These are phyloP conservation scores for Aspergillus sclerotialis DNA, from an alignment of 2,329 filamentous ascomycete species.

Conservation along the genomic window DNA sequence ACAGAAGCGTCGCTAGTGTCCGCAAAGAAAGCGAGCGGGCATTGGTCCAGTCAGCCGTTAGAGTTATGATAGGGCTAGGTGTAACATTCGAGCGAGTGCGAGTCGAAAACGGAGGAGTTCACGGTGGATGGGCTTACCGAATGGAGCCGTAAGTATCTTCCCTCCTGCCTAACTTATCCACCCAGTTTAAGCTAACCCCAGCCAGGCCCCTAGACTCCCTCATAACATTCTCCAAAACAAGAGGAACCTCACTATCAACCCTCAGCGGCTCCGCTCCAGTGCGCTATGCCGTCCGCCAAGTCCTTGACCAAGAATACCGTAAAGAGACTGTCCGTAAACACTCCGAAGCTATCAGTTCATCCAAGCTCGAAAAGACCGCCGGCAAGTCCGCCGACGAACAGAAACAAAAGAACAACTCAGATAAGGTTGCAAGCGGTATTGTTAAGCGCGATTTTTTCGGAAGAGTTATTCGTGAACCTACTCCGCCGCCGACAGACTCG, in stretches of 20 bases:
- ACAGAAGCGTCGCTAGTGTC: constrained; percentile 69
- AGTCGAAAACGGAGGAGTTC: constrained; percentile 61
- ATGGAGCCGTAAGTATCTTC: constrained; percentile 77
- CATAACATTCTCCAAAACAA: constrained; percentile 51
- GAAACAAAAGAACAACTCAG: constrained; percentile 15
- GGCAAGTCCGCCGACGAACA: constrained; percentile 27
- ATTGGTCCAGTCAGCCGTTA: constrained; percentile 72
- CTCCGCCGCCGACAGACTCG: constrained; percentile 28
- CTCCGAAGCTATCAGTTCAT: constrained; percentile 46
- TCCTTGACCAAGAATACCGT: constrained; percentile 82
- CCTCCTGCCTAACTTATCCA: too few relatives aligned
- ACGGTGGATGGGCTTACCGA: constrained; percentile 73
- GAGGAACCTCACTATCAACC: constrained; percentile 37
- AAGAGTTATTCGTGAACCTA: constrained; percentile 52
- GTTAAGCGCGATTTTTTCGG: constrained; percentile 83
- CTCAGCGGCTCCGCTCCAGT: constrained; percentile 60
- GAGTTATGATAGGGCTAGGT: constrained; percentile 75
- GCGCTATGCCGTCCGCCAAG: constrained; percentile 87
- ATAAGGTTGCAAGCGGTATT: constrained; percentile 25
- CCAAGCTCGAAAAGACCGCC: constrained; percentile 16
- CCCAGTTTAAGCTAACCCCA: not conserved
- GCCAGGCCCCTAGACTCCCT: constrained; percentile 64
- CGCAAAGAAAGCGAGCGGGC: constrained; percentile 76
- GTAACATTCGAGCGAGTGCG: constrained; percentile 73
- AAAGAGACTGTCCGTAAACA: constrained; percentile 64